Base-by-base conservation (phyloP, 225 moss, liverwort and hornwort species). In the Pleurozium schreberi region DNA sequence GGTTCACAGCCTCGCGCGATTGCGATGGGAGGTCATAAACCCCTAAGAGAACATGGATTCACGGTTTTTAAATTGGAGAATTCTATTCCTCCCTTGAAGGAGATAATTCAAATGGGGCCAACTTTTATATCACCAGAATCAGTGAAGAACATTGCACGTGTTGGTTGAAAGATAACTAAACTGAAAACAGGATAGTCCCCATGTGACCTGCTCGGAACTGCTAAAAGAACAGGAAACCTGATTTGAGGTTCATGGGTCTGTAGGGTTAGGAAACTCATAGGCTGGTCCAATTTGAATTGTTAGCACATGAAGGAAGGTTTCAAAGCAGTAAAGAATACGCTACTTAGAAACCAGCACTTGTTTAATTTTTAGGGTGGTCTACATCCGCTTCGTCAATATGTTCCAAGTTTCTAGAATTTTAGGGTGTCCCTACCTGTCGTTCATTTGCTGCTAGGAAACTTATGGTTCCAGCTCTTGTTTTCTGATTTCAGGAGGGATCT, bases 401-500 rank as follows among this genome's bases (percentile, higher is more conserved):
- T 31, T 30, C 40, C 30, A 40, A 50, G 30, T n/a, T 17, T 22
- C 38, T 38, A 31, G n/a, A n/a, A n/a, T n/a, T n/a, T n/a, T n/a
- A n/a, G n/a, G n/a, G n/a, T 55, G 30, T 50, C 75, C 18, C 28
- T 76, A 22, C 30, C 21, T 76, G 14, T 28, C n/a, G 11, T 21
- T 70, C 45, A 71, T 59, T 63, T 76, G 8, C 26, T 66, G 55
- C 27, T 45, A 57, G 68, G 21, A 60, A 62, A 42, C 27, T 85
- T 38, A 36, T 23, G 75, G 36, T 61, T 75, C 12, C 49, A 60
- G 61, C 65, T 89, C 42, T 84, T 73, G 71, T 80, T 62, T 75
- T 84, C 49, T 61, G 59, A 69, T 79, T 49, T 85, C 89, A 95
- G 96, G 96, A 96, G 91, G 88, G 95, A 98, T 83, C 91, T 98